Conservation (phyloP, 805 yeast genomes). For the Saccharomycopsis lassenensis region DNA sequence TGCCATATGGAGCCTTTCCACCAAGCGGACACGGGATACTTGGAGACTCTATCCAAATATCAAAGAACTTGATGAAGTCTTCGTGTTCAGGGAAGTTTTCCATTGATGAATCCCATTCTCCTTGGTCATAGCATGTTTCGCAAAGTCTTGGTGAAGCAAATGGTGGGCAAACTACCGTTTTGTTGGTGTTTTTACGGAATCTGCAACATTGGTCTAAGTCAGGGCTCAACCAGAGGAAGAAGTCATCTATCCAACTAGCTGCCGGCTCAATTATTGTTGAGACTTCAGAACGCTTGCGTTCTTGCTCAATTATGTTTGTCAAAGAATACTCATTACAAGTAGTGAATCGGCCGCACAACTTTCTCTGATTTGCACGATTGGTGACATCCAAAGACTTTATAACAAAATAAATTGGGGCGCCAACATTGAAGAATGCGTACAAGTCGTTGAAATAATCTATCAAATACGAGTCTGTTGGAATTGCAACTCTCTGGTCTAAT, state of each 20-base stretch:
- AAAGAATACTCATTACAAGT: conserved; percentile 72
- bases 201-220: conserved; percentile 79
- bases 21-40: conserved; percentile 92
- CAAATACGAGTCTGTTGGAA: conserved; percentile 75
- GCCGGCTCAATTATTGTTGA: conserved; percentile 74
- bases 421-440: conserved; percentile 63
- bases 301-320: conserved; percentile 76
- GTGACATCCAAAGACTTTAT: conserved; percentile 61
- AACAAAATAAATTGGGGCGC: conserved; percentile 88
- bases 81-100: conserved; percentile 67
- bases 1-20: conserved; percentile 85
- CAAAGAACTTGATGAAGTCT: conserved; percentile 60
- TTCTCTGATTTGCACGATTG: conserved; percentile 48
- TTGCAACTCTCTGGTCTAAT: conserved; percentile 79
- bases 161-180: conserved; percentile 54
- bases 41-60: conserved; percentile 73
- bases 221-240: conserved; percentile 78
- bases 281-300: conserved; percentile 49
- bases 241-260: conserved; percentile 91
- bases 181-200: conserved; percentile 37
- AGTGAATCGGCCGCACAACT: conserved; percentile 79
- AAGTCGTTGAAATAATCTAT: conserved; percentile 72
- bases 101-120: conserved; percentile 63
- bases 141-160: conserved; percentile 61
- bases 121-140: conserved; percentile 55